Evolutionary conservation across 106 monocot species (phyloP).

Genomic region (Acanthochlamys bracteata): DNA sequence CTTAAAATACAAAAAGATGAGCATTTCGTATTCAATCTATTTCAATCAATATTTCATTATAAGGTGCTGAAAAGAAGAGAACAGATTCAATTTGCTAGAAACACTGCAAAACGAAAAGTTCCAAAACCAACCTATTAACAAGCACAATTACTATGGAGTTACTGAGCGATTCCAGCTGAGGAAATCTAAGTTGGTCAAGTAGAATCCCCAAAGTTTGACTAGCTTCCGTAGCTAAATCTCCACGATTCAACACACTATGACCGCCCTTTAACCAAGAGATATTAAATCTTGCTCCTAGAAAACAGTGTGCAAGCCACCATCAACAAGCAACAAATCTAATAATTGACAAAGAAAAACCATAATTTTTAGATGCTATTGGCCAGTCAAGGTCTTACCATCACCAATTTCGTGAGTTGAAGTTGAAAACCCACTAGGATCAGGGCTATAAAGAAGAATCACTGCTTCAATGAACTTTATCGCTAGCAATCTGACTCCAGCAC

Average conservation of each 20-base stretch:
- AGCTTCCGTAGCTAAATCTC: conserved; percentile 75
- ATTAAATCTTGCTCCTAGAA: conserved; percentile 45
- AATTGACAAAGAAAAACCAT: not conserved
- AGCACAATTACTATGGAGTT: conserved; percentile 82
- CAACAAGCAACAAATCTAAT: not conserved
- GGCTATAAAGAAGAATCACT: conserved; percentile 79
- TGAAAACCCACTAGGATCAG: conserved; percentile 65
- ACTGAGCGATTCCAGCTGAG: conserved; percentile 68
- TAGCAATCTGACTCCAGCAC: conserved; percentile 67
- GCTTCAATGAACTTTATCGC: conserved; percentile 80
- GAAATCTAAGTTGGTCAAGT: conserved; percentile 84
- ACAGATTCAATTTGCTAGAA: no score
- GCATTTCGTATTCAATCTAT: no score
- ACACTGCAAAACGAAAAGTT: no score
- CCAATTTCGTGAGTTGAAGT: conserved; percentile 46
- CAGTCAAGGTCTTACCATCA: conserved; percentile 27
- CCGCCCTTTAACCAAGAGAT: conserved; percentile 86
- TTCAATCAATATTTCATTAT: no score
- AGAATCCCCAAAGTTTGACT: conserved; percentile 71
- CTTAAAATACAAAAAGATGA: no score
- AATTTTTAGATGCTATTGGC: not conserved
- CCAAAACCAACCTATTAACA: conserved; percentile 57
- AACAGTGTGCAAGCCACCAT: not conserved
- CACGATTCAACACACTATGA: conserved; percentile 72
- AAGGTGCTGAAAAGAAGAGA: no score